Base-by-base conservation (phyloP, 2,329 filamentous ascomycete species). In the Zasmidium cellare region DNA sequence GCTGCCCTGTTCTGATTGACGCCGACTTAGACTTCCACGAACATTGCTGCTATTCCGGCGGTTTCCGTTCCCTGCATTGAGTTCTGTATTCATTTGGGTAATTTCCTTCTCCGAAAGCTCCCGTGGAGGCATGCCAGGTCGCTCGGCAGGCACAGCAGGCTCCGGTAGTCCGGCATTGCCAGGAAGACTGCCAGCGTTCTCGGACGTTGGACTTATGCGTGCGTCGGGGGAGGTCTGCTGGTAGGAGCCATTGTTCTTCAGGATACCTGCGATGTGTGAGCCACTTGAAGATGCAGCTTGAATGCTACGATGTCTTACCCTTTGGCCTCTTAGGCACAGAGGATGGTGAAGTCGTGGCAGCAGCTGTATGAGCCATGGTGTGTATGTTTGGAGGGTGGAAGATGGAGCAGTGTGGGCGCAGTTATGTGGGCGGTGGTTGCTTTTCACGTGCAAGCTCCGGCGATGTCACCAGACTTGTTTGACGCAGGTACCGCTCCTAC, bases 71-170 rank as follows among this genome's bases (percentile, higher is more conserved):
- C 94, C 94, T 47, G 94, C 92, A 79, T 99, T 99, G 72, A 90
- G 86, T 61, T 97, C 85, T 0, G 94, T 99, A 77, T 99, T 99
- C 74, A 92, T 87, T 59, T 97, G 85, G 2, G 92, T 96, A 68
- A 97, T 81, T 72, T 97, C 94, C 77, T 96, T 94, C 65, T 92
- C 88, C 3, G 85, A 85, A 66, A 86, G 65, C 72, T 85, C 75
- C 68, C 80, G 73, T 66, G 79, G 77, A 67, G 65, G 63, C 57
- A 76, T 71, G 12, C 63, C 72, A 46, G 80, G 79, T 55, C 75
- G 72, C 63, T 71, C 70, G 38, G 64, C 51, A n/a, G 54, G 25
- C 11, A 11, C 6, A 28, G 25, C 25, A 28, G 25, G 5, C 56
- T 67, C 28, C 63, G 73, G 63, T 9, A 69, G 70, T 57, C 67